Percentiles rank a stretch among this genome's conserved stretches.
Conservation (phyloP, 805 yeast genomes). For the Nakazawaea wyomingensis region DNA sequence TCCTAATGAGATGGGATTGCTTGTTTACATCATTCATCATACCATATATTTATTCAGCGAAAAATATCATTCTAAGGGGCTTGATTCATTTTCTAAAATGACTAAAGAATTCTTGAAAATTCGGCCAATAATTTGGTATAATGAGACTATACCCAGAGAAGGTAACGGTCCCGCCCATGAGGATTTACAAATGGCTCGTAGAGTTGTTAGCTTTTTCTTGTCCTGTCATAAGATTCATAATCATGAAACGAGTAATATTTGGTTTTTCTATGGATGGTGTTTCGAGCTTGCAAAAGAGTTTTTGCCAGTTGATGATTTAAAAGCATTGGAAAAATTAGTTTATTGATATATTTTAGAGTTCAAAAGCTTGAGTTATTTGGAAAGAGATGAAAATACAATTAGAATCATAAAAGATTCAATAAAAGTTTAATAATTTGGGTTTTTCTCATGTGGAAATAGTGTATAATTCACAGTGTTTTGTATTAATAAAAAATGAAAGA, state of each 20-base stretch:
- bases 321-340: constrained; percentile 8
- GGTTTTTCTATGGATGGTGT: constrained; percentile 13
- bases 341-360: not conserved
- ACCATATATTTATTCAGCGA: constrained; percentile 13
- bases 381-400: no score
- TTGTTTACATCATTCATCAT: constrained; percentile 16
- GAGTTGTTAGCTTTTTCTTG: constrained; percentile 12
- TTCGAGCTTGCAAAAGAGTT: constrained; percentile 11
- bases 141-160: constrained; percentile 9
- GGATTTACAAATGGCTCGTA: constrained; percentile 13
- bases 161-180: not conserved
- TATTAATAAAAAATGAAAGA: no score
- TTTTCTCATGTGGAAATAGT: no score
- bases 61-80: constrained; percentile 1
- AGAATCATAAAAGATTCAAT: no score
- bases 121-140: constrained; percentile 12
- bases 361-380: no score
- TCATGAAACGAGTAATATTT: constrained; percentile 4
- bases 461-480: no score
- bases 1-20: constrained; percentile 9
- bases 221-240: constrained; percentile 5
- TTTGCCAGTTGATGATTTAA: constrained; percentile 7
- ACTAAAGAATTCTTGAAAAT: constrained; percentile 4
- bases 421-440: no score
- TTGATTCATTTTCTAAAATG: constrained; percentile 5